Conservation (phyloP, 345 rosid species). For the Citrus mangshanensis region DNA sequence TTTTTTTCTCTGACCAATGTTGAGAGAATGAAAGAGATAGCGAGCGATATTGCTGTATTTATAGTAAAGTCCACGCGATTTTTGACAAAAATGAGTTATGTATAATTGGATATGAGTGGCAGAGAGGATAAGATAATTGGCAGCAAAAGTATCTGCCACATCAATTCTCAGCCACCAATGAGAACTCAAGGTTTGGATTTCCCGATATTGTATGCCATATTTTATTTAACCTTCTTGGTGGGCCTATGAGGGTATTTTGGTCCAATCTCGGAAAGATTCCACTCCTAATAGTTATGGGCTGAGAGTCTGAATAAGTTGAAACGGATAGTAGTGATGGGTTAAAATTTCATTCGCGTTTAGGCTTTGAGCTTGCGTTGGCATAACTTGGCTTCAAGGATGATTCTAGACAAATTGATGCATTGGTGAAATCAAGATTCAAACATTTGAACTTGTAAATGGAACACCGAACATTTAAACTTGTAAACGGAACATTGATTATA, state of each 20-base stretch:
- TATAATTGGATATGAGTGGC: slow-evolving; percentile 23
- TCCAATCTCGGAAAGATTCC: slow-evolving; percentile 16
- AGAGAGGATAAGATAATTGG: slow-evolving; percentile 54
- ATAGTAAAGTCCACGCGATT: slow-evolving; percentile 14
- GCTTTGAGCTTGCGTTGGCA: not conserved
- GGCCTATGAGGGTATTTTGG: slow-evolving; percentile 29
- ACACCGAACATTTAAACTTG: too few species aligned
- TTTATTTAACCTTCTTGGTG: slow-evolving; percentile 4
- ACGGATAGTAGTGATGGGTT: slow-evolving; percentile 22
- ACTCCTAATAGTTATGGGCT: slow-evolving; percentile 28
- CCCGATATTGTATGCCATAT: slow-evolving; percentile 20
- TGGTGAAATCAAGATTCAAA: not conserved
- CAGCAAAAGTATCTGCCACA: slow-evolving; percentile 40
- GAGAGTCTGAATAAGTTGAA: not conserved
- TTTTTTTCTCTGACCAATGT: not conserved
- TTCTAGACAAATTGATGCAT: not conserved
- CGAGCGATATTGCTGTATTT: slow-evolving; percentile 6
- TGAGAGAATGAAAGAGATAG: slow-evolving; percentile 18
- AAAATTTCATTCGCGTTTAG: not conserved
- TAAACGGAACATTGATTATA: too few species aligned
- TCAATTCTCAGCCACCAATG: slow-evolving; percentile 53
- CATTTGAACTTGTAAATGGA: too few species aligned
- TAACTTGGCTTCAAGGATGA: not conserved
- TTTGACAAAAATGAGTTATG: not conserved
- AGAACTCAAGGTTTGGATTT: slow-evolving; percentile 50